phyloP scores from a whole-genome alignment of 257 asterid genomes.

The Solanum arcanum region DNA sequence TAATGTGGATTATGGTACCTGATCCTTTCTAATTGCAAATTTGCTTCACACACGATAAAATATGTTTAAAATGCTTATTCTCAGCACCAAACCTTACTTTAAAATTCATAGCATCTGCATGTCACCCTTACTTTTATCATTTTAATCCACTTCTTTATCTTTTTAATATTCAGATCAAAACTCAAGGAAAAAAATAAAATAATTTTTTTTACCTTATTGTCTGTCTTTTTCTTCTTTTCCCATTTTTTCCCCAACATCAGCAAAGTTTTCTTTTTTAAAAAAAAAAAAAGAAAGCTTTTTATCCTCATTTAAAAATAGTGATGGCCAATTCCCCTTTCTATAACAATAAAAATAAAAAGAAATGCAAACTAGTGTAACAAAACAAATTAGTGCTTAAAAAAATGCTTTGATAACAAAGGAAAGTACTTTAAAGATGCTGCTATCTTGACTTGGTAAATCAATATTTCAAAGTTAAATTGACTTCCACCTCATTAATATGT shows the following conservation, averaged over 20 bases:
- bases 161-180: too few relatives aligned
- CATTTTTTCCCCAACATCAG: not conserved
- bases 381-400: too few relatives aligned
- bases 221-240: not conserved
- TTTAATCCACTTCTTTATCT: not conserved
- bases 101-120: not conserved
- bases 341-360: not conserved
- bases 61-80: conserved; percentile 11
- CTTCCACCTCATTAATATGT: not conserved
- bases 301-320: not conserved
- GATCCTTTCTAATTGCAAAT: conserved; percentile 23
- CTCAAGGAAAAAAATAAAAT: not conserved
- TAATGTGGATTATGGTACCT: conserved; percentile 31
- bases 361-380: not conserved
- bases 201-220: not conserved
- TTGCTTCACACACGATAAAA: not conserved
- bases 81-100: conserved; percentile 25
- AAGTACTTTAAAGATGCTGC: not conserved
- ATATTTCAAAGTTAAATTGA: not conserved
- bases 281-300: not conserved
- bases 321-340: not conserved
- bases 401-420: not conserved
- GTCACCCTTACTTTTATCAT: not conserved
- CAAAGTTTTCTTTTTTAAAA: not conserved
- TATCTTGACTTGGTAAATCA: not conserved